These are phyloP conservation scores for Linum usitatissimum DNA, from an alignment of 345 rosid genomes.

Conservation along the genomic window DNA sequence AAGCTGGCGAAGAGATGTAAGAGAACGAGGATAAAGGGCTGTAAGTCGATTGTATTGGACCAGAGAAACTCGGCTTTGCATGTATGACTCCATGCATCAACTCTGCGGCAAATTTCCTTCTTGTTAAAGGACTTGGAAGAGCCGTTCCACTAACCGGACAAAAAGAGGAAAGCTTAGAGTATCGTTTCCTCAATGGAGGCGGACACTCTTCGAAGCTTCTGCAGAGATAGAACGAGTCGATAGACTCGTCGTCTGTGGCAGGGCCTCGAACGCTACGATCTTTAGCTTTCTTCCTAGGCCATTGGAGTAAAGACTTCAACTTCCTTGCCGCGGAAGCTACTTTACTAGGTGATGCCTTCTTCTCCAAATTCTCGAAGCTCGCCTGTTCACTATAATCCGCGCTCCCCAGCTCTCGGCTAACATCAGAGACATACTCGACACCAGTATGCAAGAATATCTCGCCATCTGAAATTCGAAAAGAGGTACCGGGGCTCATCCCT, in stretches of 20 bases:
- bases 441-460: conserved; percentile 72
- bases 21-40: conserved; percentile 33
- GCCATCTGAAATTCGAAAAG: conserved; percentile 71
- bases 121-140: conserved; percentile 66
- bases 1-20: conserved; percentile 27
- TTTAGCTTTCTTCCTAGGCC: conserved; percentile 46
- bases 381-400: conserved; percentile 37
- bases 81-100: conserved; percentile 69
- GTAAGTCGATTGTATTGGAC: conserved; percentile 29
- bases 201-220: conserved; percentile 25
- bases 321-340: conserved; percentile 34
- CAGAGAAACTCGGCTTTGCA: conserved; percentile 32
- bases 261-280: conserved; percentile 13
- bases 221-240: conserved; percentile 16
- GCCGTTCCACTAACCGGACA: conserved; percentile 26
- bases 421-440: conserved; percentile 23
- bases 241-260: conserved; percentile 18
- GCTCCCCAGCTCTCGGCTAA: conserved; percentile 24
- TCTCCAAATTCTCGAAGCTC: conserved; percentile 12
- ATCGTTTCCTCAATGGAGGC: conserved; percentile 59
- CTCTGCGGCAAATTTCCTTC: conserved; percentile 49
- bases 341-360: conserved; percentile 15
- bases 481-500: conserved; percentile 70
- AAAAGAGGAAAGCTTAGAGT: conserved; percentile 33
- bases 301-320: conserved; percentile 54